Conservation (phyloP, 192 early-diverging fungal genomes). For the Kappamyces sp. region DNA sequence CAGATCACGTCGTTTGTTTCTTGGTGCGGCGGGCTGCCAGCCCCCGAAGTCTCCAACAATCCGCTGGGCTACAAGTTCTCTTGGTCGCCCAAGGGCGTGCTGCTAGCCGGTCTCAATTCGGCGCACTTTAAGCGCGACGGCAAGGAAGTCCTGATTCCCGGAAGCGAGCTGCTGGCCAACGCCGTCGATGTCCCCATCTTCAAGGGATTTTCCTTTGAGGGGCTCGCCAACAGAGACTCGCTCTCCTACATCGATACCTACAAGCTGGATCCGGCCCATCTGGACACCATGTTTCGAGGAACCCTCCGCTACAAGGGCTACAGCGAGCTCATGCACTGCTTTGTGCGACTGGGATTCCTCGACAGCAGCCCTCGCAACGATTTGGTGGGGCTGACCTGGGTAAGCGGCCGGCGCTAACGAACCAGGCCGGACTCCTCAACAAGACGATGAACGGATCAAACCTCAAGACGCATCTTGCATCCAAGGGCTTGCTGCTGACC, state of each 20-base stretch:
- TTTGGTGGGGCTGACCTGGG: slow-evolving; percentile 14
- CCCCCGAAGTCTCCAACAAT: slow-evolving; percentile 93
- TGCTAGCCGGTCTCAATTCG: slow-evolving; percentile 80
- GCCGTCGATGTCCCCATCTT: slow-evolving; percentile 74
- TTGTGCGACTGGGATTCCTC: slow-evolving; percentile 75
- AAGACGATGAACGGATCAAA: background rate
- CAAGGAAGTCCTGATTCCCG: slow-evolving; percentile 62
- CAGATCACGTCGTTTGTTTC: slow-evolving; percentile 78
- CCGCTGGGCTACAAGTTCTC: slow-evolving; percentile 98
- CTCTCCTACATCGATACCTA: slow-evolving; percentile 82
- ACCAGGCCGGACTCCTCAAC: background rate
- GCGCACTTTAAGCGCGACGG: slow-evolving; percentile 76
- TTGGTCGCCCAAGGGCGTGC: slow-evolving; percentile 83
- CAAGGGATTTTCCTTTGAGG: slow-evolving; percentile 87
- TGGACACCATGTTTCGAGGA: slow-evolving; percentile 92
- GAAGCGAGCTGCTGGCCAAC: slow-evolving; percentile 60
- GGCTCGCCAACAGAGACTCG: slow-evolving; percentile 91
- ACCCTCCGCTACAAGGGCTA: slow-evolving; percentile 91
- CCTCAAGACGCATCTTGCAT: no score
- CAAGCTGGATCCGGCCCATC: slow-evolving; percentile 58
- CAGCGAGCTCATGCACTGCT: slow-evolving; percentile 75
- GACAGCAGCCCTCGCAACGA: slow-evolving; percentile 38
- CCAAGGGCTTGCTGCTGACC: background rate
- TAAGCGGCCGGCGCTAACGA: background rate
- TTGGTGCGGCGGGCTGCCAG: slow-evolving; percentile 97